Evolutionary conservation across 2,329 filamentous ascomycete genomes (phyloP).

Genomic region (Cyanodermella asteris): DNA sequence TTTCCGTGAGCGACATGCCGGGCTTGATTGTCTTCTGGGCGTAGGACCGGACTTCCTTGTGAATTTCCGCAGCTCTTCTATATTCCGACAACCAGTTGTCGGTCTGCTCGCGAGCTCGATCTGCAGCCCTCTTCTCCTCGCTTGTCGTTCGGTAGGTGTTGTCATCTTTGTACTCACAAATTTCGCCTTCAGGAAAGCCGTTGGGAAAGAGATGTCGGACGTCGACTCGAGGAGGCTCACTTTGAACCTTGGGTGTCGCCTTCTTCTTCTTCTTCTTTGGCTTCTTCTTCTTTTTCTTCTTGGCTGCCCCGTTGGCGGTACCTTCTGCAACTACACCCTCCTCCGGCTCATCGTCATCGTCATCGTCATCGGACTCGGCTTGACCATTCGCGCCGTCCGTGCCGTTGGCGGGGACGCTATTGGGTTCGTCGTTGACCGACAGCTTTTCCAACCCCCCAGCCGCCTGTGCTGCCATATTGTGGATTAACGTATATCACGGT

Average conservation of each 20-base stretch:
- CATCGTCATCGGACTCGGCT: slow-evolving; percentile 32
- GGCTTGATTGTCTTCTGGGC: slow-evolving; percentile 63
- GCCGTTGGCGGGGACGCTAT: background rate
- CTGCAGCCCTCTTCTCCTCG: slow-evolving; percentile 66
- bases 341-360: slow-evolving; percentile 24
- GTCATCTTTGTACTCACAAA: slow-evolving; percentile 55
- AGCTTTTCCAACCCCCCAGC: slow-evolving; percentile 1
- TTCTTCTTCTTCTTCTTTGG: slow-evolving; percentile 50
- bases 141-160: slow-evolving; percentile 59
- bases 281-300: slow-evolving; percentile 74
- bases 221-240: slow-evolving; percentile 52
- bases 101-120: slow-evolving; percentile 62
- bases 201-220: slow-evolving; percentile 54
- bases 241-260: slow-evolving; percentile 39
- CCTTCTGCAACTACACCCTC: slow-evolving; percentile 15
- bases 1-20: slow-evolving; percentile 58
- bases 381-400: slow-evolving; percentile 26
- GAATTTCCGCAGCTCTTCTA: slow-evolving; percentile 68
- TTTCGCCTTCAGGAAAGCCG: slow-evolving; percentile 57
- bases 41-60: slow-evolving; percentile 69
- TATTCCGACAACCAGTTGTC: slow-evolving; percentile 63
- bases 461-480: slow-evolving; percentile 3
- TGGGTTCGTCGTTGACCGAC: slow-evolving; percentile 1
- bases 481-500: too few relatives aligned
- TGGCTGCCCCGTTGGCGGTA: slow-evolving; percentile 17